Base-by-base conservation (phyloP, 441 rosid genomes). In the Croton setiger region DNA sequence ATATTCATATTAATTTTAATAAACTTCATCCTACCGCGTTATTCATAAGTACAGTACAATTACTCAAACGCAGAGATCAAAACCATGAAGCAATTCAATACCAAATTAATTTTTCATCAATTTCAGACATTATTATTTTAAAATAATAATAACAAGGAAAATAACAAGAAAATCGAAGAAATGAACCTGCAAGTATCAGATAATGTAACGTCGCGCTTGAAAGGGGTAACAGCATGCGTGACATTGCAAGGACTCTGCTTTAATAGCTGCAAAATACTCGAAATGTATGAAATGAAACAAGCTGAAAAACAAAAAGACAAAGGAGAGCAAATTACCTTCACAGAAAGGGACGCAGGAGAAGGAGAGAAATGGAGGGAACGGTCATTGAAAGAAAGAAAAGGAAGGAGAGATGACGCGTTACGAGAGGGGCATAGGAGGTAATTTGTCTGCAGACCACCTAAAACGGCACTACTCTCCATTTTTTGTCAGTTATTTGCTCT, bases 121-220 rank as follows among this genome's bases (percentile, higher is more conserved):
- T 27, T 27, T 27, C 31, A 27, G 31, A 27, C 31, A 27, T 27
- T 27, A 27, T 27, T 27, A 27, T 27, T 1, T 37, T 4, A 39
- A 39, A 5, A 39, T 9, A 39, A 7, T n/a, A 2, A 4, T 20
- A 18, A 37, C 47, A 41, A 44, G 6, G 27, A 39, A 18, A 58
- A 44, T 39, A 23, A n/a, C n/a, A 17, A 63, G 43, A 63, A 20
- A 60, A 21, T 18, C 12, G 21, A 20, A 35, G 0, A 70, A 21
- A 58, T 48, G 39, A 1, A 86, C 92, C 88, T 84, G 72, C 70
- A 70, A 60, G 86, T 80, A 60, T 74, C 87, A 35, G 88, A 88
- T 13, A 81, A 48, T 1, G 80, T 77, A 52, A 87, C 85, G 70
- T 75, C 75, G 12, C 70, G 74, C 68, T 72, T 79, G 54, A 82